These are phyloP conservation scores for Pestalotiopsis sp. DNA, from an alignment of 2,329 filamentous ascomycete species.

Conservation along the genomic window DNA sequence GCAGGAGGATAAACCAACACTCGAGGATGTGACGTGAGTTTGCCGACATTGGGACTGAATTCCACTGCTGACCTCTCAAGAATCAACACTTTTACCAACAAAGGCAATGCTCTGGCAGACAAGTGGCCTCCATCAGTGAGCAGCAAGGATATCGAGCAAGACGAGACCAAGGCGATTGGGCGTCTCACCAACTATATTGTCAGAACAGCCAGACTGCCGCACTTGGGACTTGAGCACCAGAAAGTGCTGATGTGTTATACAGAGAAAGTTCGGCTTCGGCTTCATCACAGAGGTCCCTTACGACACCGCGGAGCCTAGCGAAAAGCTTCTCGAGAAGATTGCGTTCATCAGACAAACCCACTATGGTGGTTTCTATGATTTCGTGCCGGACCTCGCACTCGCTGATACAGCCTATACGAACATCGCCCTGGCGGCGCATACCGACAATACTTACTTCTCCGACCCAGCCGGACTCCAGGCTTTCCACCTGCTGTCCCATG, in stretches of 20 bases:
- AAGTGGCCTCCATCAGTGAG: conserved; percentile 55
- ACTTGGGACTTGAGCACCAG: not conserved
- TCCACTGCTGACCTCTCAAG: conserved; percentile 14
- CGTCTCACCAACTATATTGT: conserved; percentile 65
- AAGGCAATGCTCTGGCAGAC: conserved; percentile 33
- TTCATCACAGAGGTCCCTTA: conserved; percentile 71
- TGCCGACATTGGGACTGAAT: not conserved
- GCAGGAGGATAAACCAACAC: conserved; percentile 28
- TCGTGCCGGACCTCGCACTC: conserved; percentile 82
- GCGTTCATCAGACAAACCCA: conserved; percentile 88
- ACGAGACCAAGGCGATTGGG: conserved; percentile 54
- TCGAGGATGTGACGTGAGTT: conserved; percentile 35
- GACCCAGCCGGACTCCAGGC: conserved; percentile 90
- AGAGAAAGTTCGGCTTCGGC: conserved; percentile 73
- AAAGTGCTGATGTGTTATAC: conserved; percentile 11
- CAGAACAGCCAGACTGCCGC: conserved; percentile 10
- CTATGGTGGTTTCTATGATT: conserved; percentile 81
- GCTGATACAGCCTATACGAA: conserved; percentile 93
- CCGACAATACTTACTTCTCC: conserved; percentile 94
- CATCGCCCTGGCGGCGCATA: conserved; percentile 79
- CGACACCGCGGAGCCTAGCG: conserved; percentile 67
- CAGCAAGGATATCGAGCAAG: conserved; percentile 61
- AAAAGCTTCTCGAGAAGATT: conserved; percentile 76
- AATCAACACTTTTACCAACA: conserved; percentile 26
- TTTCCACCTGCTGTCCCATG: conserved; percentile 85